Percentiles rank a stretch among this genome's conserved stretches.
These are phyloP conservation scores for Rubroshorea leprosula DNA, from an alignment of 345 rosid species.

Conservation along the genomic window DNA sequence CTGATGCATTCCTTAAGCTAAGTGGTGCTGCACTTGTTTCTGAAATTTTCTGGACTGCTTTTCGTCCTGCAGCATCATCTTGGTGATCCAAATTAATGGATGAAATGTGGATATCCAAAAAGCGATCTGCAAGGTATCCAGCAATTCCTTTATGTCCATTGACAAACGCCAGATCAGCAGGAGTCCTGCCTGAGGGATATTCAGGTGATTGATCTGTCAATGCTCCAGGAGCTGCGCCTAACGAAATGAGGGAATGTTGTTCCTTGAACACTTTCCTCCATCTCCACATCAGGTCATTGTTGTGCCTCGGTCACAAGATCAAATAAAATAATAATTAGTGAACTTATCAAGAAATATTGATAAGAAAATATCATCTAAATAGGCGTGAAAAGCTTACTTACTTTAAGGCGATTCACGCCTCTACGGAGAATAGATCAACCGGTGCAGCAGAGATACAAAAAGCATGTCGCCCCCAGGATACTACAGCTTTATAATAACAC, in stretches of 20 bases:
- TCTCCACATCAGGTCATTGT: too few relatives aligned
- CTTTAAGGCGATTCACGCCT: too few relatives aligned
- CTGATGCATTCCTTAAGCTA: slow-evolving; percentile 25
- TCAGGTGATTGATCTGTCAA: slow-evolving; percentile 68
- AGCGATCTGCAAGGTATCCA: slow-evolving; percentile 80
- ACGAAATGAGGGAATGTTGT: slow-evolving; percentile 62
- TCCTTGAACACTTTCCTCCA: too few relatives aligned
- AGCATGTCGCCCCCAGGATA: too few relatives aligned
- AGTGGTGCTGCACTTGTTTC: slow-evolving; percentile 30
- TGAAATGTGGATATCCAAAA: slow-evolving; percentile 45
- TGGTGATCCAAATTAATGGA: slow-evolving; percentile 43
- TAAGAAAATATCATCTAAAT: too few relatives aligned
- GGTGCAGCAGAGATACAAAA: too few relatives aligned
- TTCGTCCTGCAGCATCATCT: slow-evolving; percentile 24
- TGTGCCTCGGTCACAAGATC: too few relatives aligned
- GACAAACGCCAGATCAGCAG: slow-evolving; percentile 73
- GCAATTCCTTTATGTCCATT: slow-evolving; percentile 84
- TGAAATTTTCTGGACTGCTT: slow-evolving; percentile 29
- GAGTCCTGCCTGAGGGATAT: slow-evolving; percentile 56
- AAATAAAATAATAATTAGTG: too few relatives aligned
- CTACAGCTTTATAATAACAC: too few relatives aligned
- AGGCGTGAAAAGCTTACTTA: too few relatives aligned
- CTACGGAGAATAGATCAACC: too few relatives aligned
- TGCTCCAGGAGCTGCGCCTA: slow-evolving; percentile 71
- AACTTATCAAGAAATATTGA: too few relatives aligned